A percentile compares a stretch with the other conserved stretches of the same genome.
phyloP scores from a whole-genome alignment of 768 basidiomycete genomes.

The Melanogaster broomeanus region DNA sequence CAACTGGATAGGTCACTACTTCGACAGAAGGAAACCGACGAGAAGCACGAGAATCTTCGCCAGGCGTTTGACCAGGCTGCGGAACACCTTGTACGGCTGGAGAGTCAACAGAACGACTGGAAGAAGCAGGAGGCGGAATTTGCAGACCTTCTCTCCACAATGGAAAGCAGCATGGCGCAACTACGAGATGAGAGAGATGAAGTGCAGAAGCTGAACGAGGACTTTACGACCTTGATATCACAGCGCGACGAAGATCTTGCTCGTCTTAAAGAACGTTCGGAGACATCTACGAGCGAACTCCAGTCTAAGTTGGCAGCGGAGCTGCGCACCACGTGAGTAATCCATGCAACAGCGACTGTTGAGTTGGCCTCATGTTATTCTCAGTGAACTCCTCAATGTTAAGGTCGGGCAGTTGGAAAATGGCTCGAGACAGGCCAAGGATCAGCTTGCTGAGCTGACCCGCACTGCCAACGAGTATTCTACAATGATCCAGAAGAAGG shows the following conservation, averaged over 20 bases:
- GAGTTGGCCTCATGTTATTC: not conserved
- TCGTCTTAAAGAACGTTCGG: conserved; percentile 75
- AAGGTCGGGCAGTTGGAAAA: conserved; percentile 65
- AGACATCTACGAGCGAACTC: conserved; percentile 61
- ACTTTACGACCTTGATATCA: conserved; percentile 64
- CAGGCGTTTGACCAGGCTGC: conserved; percentile 82
- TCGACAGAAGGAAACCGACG: conserved; percentile 77
- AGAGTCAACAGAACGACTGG: conserved; percentile 75
- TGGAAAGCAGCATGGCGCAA: conserved; percentile 59
- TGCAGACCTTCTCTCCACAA: conserved; percentile 52
- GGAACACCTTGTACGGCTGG: conserved; percentile 81
- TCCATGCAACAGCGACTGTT: not conserved
- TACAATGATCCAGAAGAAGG: conserved; percentile 73
- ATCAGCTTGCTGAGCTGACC: conserved; percentile 77
- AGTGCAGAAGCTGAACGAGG: conserved; percentile 64
- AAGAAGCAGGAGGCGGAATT: conserved; percentile 63
- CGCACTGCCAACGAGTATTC: conserved; percentile 78
- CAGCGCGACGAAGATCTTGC: conserved; percentile 82
- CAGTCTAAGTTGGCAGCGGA: conserved; percentile 73
- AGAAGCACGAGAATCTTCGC: conserved; percentile 71
- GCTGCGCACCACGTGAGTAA: conserved; percentile 58
- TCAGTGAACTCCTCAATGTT: conserved; percentile 63
- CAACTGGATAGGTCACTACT: conserved; percentile 81
- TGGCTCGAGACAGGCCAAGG: conserved; percentile 69
- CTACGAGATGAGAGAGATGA: conserved; percentile 61